A percentile compares a stretch with the other conserved stretches of the same genome.
Evolutionary conservation across 495 filamentous ascomycete genomes (phyloP).

Genomic region (Platismatia glauca): DNA sequence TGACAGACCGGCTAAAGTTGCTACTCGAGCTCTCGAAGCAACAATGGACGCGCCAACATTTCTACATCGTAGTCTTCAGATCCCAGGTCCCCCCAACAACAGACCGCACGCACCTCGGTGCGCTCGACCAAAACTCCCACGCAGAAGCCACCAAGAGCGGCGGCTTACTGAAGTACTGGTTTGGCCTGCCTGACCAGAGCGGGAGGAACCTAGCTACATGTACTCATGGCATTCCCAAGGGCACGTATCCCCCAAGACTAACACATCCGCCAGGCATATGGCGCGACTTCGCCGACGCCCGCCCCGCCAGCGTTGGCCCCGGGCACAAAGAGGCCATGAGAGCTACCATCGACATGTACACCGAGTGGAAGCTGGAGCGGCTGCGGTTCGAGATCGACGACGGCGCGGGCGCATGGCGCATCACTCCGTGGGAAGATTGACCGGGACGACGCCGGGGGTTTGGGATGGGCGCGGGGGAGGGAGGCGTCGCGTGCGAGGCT

Average conservation of each 20-base stretch:
- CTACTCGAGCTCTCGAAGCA: slow-evolving; percentile 35
- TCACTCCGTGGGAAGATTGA: slow-evolving; percentile 18
- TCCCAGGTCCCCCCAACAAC: slow-evolving; percentile 56
- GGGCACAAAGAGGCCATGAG: slow-evolving; percentile 34
- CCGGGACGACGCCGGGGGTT: no score
- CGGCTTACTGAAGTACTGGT: slow-evolving; percentile 90
- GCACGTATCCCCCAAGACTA: not conserved
- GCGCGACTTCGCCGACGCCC: slow-evolving; percentile 61
- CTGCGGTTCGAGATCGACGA: slow-evolving; percentile 19
- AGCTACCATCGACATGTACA: slow-evolving; percentile 22
- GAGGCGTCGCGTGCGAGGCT: not conserved
- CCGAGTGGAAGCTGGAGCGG: slow-evolving; percentile 22
- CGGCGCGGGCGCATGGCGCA: slow-evolving; percentile 16
- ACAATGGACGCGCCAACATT: slow-evolving; percentile 53
- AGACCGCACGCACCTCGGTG: slow-evolving; percentile 51
- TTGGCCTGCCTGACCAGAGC: slow-evolving; percentile 55
- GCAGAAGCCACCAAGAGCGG: slow-evolving; percentile 66
- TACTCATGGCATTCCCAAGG: slow-evolving; percentile 2
- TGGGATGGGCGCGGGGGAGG: not conserved
- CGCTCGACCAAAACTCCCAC: slow-evolving; percentile 66
- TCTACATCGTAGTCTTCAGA: slow-evolving; percentile 78
- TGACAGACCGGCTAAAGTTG: slow-evolving; percentile 46
- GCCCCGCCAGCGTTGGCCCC: slow-evolving; percentile 54
- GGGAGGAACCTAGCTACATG: slow-evolving; percentile 62
- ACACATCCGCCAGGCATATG: slow-evolving; percentile 46